Conservation (phyloP, 139 green algal species). For the Tetradesmus lagerheimii region DNA sequence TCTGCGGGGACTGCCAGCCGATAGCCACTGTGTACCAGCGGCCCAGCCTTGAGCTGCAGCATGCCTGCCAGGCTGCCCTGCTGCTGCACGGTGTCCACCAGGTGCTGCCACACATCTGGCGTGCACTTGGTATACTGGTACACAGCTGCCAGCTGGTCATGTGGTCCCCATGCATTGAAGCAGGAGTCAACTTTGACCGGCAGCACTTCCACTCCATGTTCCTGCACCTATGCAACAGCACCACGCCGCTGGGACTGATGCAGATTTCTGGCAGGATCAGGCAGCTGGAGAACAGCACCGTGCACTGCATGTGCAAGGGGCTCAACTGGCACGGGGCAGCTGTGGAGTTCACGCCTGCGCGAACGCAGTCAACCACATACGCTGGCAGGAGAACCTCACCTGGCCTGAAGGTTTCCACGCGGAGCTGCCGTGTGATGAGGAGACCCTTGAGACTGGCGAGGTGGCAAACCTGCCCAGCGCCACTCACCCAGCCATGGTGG, state of each 20-base stretch:
- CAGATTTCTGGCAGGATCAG: background rate
- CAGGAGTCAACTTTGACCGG: slow-evolving; percentile 10
- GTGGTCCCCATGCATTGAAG: background rate
- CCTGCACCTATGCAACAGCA: background rate
- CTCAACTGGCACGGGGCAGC: background rate
- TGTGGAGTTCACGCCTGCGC: background rate
- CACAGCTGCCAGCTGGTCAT: background rate
- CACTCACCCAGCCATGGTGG: background rate
- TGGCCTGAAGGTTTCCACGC: slow-evolving; percentile 2
- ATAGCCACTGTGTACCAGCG: background rate
- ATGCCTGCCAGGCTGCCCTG: slow-evolving; percentile 1
- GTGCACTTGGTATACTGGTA: slow-evolving; percentile 1
- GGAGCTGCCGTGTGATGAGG: background rate
- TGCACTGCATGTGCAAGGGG: background rate
- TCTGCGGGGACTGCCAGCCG: background rate
- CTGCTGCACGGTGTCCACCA: background rate
- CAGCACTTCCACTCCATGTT: slow-evolving; percentile 23
- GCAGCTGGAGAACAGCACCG: background rate
- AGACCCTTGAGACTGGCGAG: background rate
- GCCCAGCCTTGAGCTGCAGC: background rate
- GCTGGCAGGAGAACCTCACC: background rate
- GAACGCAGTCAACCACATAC: background rate
- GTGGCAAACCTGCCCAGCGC: background rate
- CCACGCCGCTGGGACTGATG: background rate
- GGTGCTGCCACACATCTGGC: background rate